phyloP scores from a whole-genome alignment of 73 alveolate species.

The Paramecium primaurelia region DNA sequence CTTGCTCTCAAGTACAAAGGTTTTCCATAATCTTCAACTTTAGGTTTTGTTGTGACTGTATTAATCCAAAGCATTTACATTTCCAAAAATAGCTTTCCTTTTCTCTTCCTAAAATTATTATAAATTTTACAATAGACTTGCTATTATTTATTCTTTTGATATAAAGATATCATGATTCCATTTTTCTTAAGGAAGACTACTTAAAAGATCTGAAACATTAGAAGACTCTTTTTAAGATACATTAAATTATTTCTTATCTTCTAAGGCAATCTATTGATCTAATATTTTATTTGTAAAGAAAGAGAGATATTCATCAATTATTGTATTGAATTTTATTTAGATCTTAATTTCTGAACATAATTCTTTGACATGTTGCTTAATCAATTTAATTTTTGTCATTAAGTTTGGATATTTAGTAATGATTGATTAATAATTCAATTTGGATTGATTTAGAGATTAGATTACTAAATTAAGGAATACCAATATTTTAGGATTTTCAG shows the following conservation, averaged over 20 bases:
- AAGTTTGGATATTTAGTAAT: background rate
- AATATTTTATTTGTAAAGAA: background rate
- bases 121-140: background rate
- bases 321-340: background rate
- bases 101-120: background rate
- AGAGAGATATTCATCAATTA: background rate
- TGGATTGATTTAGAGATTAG: background rate
- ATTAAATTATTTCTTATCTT: background rate
- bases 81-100: background rate
- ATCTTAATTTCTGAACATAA: background rate
- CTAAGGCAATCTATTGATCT: background rate
- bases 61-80: background rate
- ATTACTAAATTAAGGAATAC: background rate
- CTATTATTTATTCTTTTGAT: background rate
- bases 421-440: background rate
- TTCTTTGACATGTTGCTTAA: background rate
- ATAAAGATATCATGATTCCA: background rate
- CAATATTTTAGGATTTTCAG: background rate
- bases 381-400: background rate
- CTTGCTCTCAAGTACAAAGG: conserved; percentile 7
- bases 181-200: background rate
- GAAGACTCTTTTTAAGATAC: background rate
- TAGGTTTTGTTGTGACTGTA: background rate
- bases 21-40: background rate
- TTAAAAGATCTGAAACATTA: background rate